phyloP scores from a whole-genome alignment of 257 asterid genomes.

The Anisodus tanguticus region DNA sequence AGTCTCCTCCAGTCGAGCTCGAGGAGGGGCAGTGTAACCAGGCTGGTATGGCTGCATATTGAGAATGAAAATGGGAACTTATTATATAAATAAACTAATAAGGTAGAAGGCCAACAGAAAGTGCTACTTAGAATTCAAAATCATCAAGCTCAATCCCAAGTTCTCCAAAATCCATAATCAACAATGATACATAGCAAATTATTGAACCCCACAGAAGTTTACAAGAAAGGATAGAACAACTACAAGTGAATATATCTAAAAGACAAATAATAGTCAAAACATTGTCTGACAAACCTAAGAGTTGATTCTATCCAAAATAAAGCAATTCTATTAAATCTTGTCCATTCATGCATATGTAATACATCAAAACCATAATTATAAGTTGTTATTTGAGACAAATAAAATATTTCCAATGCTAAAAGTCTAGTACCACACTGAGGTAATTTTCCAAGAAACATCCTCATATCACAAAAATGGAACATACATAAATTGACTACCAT shows the following conservation, averaged over 20 bases:
- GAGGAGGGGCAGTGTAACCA: conserved; percentile 87
- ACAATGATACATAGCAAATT: not conserved
- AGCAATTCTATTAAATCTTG: conserved; percentile 7
- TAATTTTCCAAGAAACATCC: conserved; percentile 20
- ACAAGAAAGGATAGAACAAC: not conserved
- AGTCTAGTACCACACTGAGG: not conserved
- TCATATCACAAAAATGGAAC: not conserved
- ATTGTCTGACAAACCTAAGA: not conserved
- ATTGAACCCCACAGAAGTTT: not conserved
- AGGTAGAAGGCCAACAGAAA: not conserved
- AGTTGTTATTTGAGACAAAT: not conserved
- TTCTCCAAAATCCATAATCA: not conserved
- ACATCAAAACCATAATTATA: not conserved
- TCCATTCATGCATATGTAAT: not conserved
- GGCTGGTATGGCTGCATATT: conserved; percentile 79
- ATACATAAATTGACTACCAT: not conserved
- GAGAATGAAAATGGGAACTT: not conserved
- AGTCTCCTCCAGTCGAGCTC: conserved; percentile 77
- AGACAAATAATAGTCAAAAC: not conserved
- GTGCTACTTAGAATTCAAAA: not conserved
- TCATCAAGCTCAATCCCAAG: not conserved
- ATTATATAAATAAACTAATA: not conserved
- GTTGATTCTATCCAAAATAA: not conserved
- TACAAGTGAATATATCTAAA: not conserved
- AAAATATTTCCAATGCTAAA: not conserved